Conservation (phyloP, 768 basidiomycete species). For the Lepiota brunneoincarnata region DNA sequence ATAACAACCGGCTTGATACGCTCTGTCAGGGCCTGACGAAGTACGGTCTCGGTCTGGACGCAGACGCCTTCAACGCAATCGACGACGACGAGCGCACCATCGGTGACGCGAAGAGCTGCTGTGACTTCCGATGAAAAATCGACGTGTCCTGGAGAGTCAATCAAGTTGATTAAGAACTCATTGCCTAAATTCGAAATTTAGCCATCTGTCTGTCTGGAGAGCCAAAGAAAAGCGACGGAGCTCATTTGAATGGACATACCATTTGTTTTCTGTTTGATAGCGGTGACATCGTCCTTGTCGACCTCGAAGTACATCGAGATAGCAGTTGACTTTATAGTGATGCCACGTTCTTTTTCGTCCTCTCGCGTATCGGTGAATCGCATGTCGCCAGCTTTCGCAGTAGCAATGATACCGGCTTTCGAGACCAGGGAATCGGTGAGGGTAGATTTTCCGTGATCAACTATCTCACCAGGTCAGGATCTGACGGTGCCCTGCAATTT, state of each 20-base stretch:
- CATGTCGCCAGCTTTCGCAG: constrained; percentile 91
- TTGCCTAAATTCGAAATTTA: constrained; percentile 46
- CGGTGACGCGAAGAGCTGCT: constrained; percentile 98
- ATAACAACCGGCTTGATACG: constrained; percentile 99
- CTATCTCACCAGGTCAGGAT: constrained; percentile 36
- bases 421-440: constrained; percentile 98
- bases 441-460: constrained; percentile 99
- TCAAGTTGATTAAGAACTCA: constrained; percentile 99
- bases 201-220: constrained; percentile 12
- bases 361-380: constrained; percentile 97
- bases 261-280: constrained; percentile 92
- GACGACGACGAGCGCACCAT: constrained; percentile 99
- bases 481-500: constrained; percentile 5
- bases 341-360: constrained; percentile 99
- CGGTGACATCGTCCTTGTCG: constrained; percentile 78
- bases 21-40: constrained; percentile 95
- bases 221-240: constrained; percentile 6
- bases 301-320: constrained; percentile 99
- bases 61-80: constrained; percentile 99
- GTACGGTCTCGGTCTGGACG: constrained; percentile 98
- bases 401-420: constrained; percentile 98
- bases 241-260: constrained; percentile 44
- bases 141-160: constrained; percentile 99
- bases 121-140: constrained; percentile 99
- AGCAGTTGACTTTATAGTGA: constrained; percentile 99